Base-by-base conservation (phyloP, 768 basidiomycete genomes). In the Mycena metata region DNA sequence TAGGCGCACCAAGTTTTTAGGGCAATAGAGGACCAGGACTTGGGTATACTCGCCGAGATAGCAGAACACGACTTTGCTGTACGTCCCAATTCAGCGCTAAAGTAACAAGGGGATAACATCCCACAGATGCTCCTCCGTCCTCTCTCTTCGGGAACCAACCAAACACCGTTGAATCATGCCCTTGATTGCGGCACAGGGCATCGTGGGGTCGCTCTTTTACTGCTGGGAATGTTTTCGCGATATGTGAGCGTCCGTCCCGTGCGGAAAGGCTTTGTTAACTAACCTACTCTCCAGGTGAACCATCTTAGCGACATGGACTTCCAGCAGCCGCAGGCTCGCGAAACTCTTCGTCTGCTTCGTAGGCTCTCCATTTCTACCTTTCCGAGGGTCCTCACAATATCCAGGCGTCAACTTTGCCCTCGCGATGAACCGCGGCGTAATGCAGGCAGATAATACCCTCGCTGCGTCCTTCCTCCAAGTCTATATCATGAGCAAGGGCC, bases 381-480 rank as follows among this genome's bases (percentile, higher is more conserved):
- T 17, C n/a, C 8, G 19, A 2, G 1, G 1, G 15, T 57, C 55
- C 23, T 39, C 41, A 39, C 55, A 16, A 26, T 17, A 16, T n/a
- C 19, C 16, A 65, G 56, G 64, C 41, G 64, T 65, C 11, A 65
- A 65, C 42, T 58, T 65, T 13, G 46, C 55, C 5, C 56, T 58
- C 47, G 56, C 64, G 15, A 65, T 47, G 64, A 35, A 39, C 39
- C 56, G 49, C 56, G 56, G 56, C 11, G 56, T 65, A 7, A 47
- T 58, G 35, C 47, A 50, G 1, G 21, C 47, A 1, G 64, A 65
- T 21, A 30, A 15, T 21, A 41, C 47, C 2, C 56, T 65, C 47
- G 49, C 56, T 1, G 64, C 64, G 36, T 65, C 56, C 13, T 65
- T 65, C n/a, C 56, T 65, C 19, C 64, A 58, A 30, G 64, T 65